These are phyloP conservation scores for Emiliania huxleyi DNA, from an alignment of 78 protist species.

Conservation along the genomic window DNA sequence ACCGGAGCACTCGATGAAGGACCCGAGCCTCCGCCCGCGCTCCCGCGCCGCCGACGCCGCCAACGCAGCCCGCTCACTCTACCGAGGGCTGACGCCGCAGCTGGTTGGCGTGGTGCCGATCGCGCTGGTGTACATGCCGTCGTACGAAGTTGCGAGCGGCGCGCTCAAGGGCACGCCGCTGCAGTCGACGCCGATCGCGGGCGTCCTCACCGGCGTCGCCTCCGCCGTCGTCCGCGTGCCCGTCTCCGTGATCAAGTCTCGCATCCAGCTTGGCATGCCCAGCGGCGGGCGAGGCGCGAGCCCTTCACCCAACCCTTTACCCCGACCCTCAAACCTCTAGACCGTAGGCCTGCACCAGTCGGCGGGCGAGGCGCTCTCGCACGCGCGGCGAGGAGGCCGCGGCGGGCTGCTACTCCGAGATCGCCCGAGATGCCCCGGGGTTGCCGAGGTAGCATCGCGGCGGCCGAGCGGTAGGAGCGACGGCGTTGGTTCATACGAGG, in stretches of 20 bases:
- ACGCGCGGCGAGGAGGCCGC: no score
- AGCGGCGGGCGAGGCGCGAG: no score
- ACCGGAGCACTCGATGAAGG: neutral
- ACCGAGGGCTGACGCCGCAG: neutral
- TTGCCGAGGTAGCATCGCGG: no score
- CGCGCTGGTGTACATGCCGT: neutral
- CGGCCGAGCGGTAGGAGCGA: no score
- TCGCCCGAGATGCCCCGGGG: no score
- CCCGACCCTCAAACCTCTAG: no score
- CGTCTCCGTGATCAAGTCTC: neutral
- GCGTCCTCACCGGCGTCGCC: neutral
- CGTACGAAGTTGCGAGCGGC: neutral
- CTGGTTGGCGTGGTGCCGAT: neutral
- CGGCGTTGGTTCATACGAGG: no score
- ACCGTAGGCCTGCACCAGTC: neutral
- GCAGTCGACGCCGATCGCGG: neutral
- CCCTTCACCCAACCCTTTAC: no score
- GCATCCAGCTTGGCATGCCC: no score
- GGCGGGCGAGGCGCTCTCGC: neutral
- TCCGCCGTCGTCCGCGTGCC: neutral
- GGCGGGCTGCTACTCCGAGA: no score
- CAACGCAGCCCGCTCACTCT: neutral
- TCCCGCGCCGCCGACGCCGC: neutral
- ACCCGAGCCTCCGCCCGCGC: neutral
- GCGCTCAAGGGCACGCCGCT: neutral